Conservation (phyloP, 345 rosid species). For the Arabis hirsuta region DNA sequence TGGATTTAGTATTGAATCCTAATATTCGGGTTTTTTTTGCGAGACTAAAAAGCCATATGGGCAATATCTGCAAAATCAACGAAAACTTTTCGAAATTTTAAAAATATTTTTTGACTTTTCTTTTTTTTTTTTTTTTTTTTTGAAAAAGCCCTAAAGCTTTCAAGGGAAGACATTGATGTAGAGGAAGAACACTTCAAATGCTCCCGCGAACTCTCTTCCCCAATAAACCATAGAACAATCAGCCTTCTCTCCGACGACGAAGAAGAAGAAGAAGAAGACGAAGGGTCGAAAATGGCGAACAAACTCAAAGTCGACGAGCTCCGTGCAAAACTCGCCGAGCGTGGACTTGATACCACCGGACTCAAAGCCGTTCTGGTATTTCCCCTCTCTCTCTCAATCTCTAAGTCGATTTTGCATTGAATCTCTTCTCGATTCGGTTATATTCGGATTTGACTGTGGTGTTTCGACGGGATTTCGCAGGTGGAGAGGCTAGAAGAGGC, state of each 20-base stretch:
- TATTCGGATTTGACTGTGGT: not conserved
- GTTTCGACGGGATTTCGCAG: constrained; percentile 45
- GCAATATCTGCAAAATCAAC: constrained; percentile 10
- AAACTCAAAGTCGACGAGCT: constrained; percentile 71
- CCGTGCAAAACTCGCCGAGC: constrained; percentile 64
- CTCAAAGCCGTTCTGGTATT: constrained; percentile 61
- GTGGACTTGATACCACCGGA: constrained; percentile 72
- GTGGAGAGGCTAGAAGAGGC: constrained; percentile 68
- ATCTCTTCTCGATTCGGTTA: not conserved
- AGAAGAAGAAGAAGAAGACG: not conserved
- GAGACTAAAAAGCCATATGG: not conserved
- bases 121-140: too few relatives aligned
- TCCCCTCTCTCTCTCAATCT: not conserved
- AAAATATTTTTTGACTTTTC: too few relatives aligned
- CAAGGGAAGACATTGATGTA: constrained; percentile 35
- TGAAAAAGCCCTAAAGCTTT: constrained; percentile 39
- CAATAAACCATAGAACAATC: constrained; percentile 25
- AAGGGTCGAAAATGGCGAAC: constrained; percentile 49
- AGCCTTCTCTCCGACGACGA: not conserved
- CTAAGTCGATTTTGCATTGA: too few relatives aligned
- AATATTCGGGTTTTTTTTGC: constrained; percentile 4
- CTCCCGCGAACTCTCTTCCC: constrained; percentile 36
- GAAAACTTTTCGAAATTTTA: not conserved
- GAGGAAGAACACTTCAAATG: constrained; percentile 28
- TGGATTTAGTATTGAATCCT: not conserved